Conservation (phyloP, 78 protist genomes). For the Chrysochromulina parva region DNA sequence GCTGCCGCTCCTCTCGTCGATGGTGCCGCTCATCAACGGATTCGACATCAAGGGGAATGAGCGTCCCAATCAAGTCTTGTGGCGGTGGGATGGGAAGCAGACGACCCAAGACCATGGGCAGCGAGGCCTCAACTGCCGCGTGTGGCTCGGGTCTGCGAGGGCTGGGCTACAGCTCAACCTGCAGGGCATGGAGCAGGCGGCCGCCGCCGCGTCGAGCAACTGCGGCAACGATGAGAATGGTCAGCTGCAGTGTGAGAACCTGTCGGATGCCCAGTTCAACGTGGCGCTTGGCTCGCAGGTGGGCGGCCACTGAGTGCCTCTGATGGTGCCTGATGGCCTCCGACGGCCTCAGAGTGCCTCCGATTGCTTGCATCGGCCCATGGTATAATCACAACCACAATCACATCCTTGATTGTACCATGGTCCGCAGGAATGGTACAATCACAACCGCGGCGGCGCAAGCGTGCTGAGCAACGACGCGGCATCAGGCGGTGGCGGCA, state of each 20-base stretch:
- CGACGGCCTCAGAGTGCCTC: too few species aligned
- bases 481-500: too few species aligned
- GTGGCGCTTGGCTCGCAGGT: neutral
- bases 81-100: neutral
- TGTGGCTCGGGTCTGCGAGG: neutral
- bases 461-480: too few species aligned
- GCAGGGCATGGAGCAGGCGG: neutral
- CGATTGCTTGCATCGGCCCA: too few species aligned
- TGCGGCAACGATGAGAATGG: slow-evolving; percentile 18
- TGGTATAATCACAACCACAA: too few species aligned
- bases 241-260: neutral
- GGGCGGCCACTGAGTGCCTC: too few species aligned
- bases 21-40: slow-evolving; percentile 8
- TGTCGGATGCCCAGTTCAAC: slow-evolving; percentile 1
- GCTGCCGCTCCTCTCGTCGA: neutral
- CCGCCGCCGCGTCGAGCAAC: neutral
- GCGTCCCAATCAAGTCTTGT: neutral
- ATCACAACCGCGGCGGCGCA: neutral
- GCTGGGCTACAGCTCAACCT: slow-evolving; percentile 17
- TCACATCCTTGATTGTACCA: too few species aligned
- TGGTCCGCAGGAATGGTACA: neutral
- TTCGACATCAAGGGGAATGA: neutral
- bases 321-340: too few species aligned
- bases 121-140: slow-evolving; percentile 2
- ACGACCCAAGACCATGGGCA: neutral